phyloP scores from a whole-genome alignment of 106 monocot species.

The Allium fistulosum region DNA sequence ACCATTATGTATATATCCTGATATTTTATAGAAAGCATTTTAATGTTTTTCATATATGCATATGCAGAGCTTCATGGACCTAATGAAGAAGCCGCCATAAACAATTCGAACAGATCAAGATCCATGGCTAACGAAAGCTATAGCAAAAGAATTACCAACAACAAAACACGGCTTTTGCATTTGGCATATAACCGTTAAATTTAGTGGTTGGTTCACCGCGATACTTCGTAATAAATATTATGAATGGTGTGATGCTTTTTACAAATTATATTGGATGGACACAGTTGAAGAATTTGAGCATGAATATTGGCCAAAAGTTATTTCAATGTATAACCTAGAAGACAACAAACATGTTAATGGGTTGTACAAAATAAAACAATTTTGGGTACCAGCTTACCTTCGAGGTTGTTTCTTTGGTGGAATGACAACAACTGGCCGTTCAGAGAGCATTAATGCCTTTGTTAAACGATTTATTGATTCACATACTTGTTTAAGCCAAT shows the following conservation, averaged over 20 bases:
- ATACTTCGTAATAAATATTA: background rate
- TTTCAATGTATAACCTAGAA: background rate
- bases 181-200: background rate
- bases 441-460: slow-evolving; percentile 2
- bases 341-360: background rate
- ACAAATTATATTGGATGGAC: background rate
- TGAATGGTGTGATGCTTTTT: background rate
- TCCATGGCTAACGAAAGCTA: background rate
- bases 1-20: background rate
- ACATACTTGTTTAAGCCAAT: background rate
- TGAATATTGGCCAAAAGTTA: background rate
- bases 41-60: no score
- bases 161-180: background rate
- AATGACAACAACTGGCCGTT: slow-evolving; percentile 2
- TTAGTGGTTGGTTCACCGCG: slow-evolving; percentile 1
- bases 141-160: background rate
- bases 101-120: background rate
- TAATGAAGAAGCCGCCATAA: background rate
- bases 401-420: background rate
- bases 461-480: background rate
- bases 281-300: background rate
- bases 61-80: background rate
- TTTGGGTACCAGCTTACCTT: background rate
- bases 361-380: background rate
- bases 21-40: no score